Percentiles rank a stretch among this genome's conserved stretches.
Evolutionary conservation across 257 asterid species (phyloP).

Genomic region (Anisodus acutangulus): DNA sequence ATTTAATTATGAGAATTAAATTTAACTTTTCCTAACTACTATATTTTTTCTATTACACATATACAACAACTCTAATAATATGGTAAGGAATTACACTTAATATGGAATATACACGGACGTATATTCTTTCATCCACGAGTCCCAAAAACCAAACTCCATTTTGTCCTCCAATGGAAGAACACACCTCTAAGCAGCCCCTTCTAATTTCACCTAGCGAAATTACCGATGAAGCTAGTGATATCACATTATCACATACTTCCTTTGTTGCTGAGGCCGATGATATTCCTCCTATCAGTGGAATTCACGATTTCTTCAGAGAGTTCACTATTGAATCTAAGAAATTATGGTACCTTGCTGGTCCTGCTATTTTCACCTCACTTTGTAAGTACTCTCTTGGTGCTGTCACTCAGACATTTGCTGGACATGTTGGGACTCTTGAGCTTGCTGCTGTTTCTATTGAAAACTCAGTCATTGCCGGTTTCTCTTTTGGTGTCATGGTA

Average conservation of each 20-base stretch:
- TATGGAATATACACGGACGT: too few relatives aligned
- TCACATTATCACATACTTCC: not conserved
- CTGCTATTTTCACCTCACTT: constrained; percentile 64
- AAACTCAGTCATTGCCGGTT: constrained; percentile 61
- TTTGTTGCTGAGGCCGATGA: constrained; percentile 34
- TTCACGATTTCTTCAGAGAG: constrained; percentile 38
- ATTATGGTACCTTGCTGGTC: constrained; percentile 65
- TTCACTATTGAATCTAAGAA: constrained; percentile 48
- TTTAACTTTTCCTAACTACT: too few relatives aligned
- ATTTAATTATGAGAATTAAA: too few relatives aligned
- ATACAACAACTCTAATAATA: too few relatives aligned
- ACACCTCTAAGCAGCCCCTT: too few relatives aligned
- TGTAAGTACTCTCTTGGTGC: constrained; percentile 62
- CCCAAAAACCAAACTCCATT: too few relatives aligned
- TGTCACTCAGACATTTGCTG: constrained; percentile 58
- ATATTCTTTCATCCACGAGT: too few relatives aligned
- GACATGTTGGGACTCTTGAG: constrained; percentile 56
- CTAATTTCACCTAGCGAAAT: too few relatives aligned
- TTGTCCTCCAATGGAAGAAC: too few relatives aligned
- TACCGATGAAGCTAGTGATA: too few relatives aligned
- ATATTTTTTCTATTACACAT: too few relatives aligned
- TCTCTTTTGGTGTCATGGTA: constrained; percentile 62
- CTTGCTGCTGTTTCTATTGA: constrained; percentile 71
- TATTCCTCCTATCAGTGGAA: constrained; percentile 35
- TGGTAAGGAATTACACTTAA: too few relatives aligned